phyloP scores from a whole-genome alignment of 768 basidiomycete genomes.

The Boletus sp. region DNA sequence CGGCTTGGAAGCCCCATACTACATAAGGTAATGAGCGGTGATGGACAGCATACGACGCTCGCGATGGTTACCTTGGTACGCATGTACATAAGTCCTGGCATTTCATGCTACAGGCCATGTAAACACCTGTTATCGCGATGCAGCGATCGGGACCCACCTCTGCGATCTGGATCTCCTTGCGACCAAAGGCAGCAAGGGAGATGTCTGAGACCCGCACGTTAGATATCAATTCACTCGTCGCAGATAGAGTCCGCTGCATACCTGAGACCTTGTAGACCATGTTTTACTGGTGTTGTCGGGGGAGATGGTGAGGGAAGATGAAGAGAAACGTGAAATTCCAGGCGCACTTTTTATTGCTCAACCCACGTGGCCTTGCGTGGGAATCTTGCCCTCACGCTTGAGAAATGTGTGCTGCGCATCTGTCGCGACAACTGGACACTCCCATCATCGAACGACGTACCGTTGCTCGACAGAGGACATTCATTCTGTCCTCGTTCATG shows the following conservation, averaged over 20 bases:
- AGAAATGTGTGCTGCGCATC: conserved; percentile 1
- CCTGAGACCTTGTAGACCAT: conserved; percentile 94
- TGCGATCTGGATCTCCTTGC: conserved; percentile 99
- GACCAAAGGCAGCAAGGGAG: conserved; percentile 98
- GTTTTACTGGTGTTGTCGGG: conserved; percentile 14
- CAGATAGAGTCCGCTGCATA: conserved; percentile 28
- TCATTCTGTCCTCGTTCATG: conserved; percentile 4
- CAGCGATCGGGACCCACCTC: conserved; percentile 59
- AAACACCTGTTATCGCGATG: conserved; percentile 12
- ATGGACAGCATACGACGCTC: conserved; percentile 1
- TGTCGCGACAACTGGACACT: neutral
- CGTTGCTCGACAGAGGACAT: neutral
- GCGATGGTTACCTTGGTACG: conserved; percentile 64
- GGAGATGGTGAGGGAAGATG: conserved; percentile 27
- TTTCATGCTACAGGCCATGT: conserved; percentile 64
- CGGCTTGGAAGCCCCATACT: conserved; percentile 82
- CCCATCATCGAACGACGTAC: neutral
- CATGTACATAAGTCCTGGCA: conserved; percentile 95
- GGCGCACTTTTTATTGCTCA: conserved; percentile 30
- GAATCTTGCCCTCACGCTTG: conserved; percentile 18
- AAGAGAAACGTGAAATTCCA: conserved; percentile 18
- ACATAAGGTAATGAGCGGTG: conserved; percentile 8
- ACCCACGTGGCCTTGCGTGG: conserved; percentile 32
- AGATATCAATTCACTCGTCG: neutral
- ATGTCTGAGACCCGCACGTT: conserved; percentile 52